Percentiles rank a stretch among this genome's conserved stretches.
Conservation (phyloP, 495 filamentous ascomycete species). For the Tirmania nivea region DNA sequence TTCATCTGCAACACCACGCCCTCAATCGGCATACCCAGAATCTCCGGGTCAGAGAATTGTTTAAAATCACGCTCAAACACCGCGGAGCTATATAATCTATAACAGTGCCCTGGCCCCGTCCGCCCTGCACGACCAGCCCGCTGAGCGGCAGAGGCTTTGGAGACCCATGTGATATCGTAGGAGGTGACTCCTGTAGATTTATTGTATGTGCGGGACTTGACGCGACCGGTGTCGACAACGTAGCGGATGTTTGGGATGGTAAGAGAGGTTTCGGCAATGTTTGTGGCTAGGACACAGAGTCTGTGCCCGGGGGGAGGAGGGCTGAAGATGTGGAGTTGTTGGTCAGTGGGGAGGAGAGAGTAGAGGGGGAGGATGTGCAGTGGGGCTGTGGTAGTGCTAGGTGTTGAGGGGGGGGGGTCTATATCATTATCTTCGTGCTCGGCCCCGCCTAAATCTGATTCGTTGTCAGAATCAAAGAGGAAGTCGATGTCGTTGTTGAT, state of each 20-base stretch:
- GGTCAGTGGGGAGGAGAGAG: constrained; percentile 78
- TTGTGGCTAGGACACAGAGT: constrained; percentile 80
- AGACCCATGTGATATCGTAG: constrained; percentile 90
- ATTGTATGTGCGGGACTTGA: constrained; percentile 81
- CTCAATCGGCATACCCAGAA: constrained; percentile 81
- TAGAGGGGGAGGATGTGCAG: constrained; percentile 71
- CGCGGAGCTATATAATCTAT: constrained; percentile 78
- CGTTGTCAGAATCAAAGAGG: constrained; percentile 31
- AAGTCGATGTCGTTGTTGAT: constrained; percentile 29
- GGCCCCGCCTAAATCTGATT: constrained; percentile 38
- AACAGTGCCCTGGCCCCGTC: constrained; percentile 92
- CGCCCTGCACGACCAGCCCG: constrained; percentile 84
- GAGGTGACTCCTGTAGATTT: constrained; percentile 71
- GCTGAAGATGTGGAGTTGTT: constrained; percentile 88
- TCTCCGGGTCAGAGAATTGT: constrained; percentile 70
- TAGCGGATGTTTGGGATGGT: constrained; percentile 93
- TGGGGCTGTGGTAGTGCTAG: constrained; percentile 24
- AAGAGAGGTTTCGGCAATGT: constrained; percentile 89
- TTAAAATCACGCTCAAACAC: constrained; percentile 81
- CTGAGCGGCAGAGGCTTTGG: constrained; percentile 88
- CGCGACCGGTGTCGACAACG: constrained; percentile 82
- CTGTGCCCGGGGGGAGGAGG: constrained; percentile 63
- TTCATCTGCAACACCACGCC: constrained; percentile 84
- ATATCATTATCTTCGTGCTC: constrained; percentile 25
- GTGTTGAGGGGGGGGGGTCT: constrained; percentile 22